phyloP scores from a whole-genome alignment of 2,329 filamentous ascomycete genomes.

The Biscogniauxia sp. region DNA sequence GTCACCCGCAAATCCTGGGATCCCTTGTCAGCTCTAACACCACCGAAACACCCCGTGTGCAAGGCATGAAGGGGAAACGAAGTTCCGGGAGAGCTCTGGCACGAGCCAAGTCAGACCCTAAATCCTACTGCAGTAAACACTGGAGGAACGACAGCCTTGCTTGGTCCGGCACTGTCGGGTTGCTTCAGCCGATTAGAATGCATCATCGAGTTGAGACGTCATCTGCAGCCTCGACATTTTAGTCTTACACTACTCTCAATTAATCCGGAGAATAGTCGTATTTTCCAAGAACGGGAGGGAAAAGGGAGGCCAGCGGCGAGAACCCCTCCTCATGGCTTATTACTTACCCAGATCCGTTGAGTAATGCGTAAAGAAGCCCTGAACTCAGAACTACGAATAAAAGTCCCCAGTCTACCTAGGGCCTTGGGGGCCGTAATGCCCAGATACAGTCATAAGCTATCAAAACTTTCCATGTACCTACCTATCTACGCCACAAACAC shows the following conservation, averaged over 20 bases:
- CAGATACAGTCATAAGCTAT: background rate
- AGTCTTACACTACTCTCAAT: slow-evolving; percentile 5
- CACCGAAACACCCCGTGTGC: slow-evolving; percentile 21
- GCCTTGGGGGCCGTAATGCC: background rate
- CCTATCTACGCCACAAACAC: too few relatives aligned
- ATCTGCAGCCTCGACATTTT: slow-evolving; percentile 9
- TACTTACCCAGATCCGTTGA: background rate
- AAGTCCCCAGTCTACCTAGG: background rate
- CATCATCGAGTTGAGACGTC: slow-evolving; percentile 15
- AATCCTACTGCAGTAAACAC: background rate
- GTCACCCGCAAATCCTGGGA: slow-evolving; percentile 9
- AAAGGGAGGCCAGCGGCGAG: background rate
- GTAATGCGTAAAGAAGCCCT: background rate
- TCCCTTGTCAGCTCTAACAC: slow-evolving; percentile 23
- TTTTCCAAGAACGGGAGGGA: background rate
- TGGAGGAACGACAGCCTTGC: slow-evolving; percentile 6
- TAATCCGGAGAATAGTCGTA: background rate
- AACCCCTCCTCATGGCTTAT: background rate
- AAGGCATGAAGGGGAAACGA: slow-evolving; percentile 24
- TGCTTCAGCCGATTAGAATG: background rate
- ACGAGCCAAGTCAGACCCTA: slow-evolving; percentile 19
- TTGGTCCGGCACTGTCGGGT: background rate
- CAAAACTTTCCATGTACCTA: background rate
- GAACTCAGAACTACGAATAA: background rate
- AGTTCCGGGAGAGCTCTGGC: slow-evolving; percentile 22